A percentile compares a stretch with the other conserved stretches of the same genome.
Conservation (phyloP, 768 basidiomycete species). For the Sarcomyxa edulis region DNA sequence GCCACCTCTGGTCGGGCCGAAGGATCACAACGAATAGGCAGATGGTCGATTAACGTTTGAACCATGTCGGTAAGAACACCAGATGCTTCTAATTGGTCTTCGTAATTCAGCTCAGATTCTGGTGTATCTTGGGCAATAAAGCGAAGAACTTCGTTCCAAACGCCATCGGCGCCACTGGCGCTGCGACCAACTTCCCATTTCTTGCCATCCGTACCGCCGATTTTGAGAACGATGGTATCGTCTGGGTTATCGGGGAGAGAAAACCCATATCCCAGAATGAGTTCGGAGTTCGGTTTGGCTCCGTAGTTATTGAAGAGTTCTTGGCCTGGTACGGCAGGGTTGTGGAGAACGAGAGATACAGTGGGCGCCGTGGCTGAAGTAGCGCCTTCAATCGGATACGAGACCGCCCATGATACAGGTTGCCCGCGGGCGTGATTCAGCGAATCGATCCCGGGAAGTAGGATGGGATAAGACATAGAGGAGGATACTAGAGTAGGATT, state of each 20-base stretch:
- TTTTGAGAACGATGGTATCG: slow-evolving; percentile 77
- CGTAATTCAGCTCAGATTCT: slow-evolving; percentile 31
- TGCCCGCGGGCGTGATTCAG: slow-evolving; percentile 81
- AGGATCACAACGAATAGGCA: slow-evolving; percentile 32
- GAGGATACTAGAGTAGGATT: slow-evolving; percentile 47
- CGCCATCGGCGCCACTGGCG: slow-evolving; percentile 45
- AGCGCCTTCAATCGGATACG: slow-evolving; percentile 24
- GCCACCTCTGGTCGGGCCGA: slow-evolving; percentile 50
- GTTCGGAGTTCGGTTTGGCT: slow-evolving; percentile 82
- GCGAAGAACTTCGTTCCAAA: slow-evolving; percentile 54
- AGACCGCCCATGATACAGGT: slow-evolving; percentile 79
- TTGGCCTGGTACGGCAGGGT: slow-evolving; percentile 27
- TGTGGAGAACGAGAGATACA: slow-evolving; percentile 60
- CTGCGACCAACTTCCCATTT: slow-evolving; percentile 63
- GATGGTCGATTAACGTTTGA: slow-evolving; percentile 37
- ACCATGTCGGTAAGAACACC: slow-evolving; percentile 67
- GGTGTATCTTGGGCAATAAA: slow-evolving; percentile 19
- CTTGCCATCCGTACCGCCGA: slow-evolving; percentile 48
- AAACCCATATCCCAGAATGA: slow-evolving; percentile 92
- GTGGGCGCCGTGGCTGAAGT: slow-evolving; percentile 6
- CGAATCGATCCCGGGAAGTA: slow-evolving; percentile 83
- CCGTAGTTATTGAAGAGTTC: slow-evolving; percentile 93
- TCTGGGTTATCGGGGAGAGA: slow-evolving; percentile 74
- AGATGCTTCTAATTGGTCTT: slow-evolving; percentile 67
- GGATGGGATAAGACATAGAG: slow-evolving; percentile 60